Conservation (phyloP, 2,329 filamentous ascomycete genomes). For the Cladosporium sp. region DNA sequence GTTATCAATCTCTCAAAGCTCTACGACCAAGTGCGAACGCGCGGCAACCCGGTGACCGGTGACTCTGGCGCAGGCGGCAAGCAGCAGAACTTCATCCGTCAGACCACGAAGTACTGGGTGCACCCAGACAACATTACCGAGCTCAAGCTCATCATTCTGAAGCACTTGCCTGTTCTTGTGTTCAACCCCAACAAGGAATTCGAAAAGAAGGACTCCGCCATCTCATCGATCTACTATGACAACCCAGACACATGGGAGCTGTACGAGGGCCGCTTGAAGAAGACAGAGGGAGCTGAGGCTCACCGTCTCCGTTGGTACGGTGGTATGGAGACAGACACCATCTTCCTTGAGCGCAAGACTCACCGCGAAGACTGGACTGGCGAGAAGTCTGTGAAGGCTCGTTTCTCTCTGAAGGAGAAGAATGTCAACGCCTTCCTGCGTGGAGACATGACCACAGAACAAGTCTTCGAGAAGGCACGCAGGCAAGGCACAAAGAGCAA, state of each 20-base stretch:
- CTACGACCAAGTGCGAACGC: conserved; percentile 89
- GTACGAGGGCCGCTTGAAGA: conserved; percentile 91
- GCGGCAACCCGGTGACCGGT: conserved; percentile 86
- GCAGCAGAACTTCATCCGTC: conserved; percentile 92
- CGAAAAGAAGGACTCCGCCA: conserved; percentile 81
- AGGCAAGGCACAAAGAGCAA: conserved; percentile 92
- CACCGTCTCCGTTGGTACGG: conserved; percentile 97
- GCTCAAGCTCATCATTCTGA: conserved; percentile 93
- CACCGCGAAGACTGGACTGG: conserved; percentile 99
- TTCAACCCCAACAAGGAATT: conserved; percentile 98
- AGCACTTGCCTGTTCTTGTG: conserved; percentile 93
- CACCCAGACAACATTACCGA: conserved; percentile 98
- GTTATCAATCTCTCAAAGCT: conserved; percentile 92
- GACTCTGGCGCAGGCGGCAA: conserved; percentile 86
- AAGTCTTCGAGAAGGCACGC: conserved; percentile 93
- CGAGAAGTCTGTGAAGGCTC: conserved; percentile 97
- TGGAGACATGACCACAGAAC: conserved; percentile 77
- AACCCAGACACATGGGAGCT: conserved; percentile 92
- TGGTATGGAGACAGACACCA: conserved; percentile 89
- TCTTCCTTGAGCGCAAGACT: conserved; percentile 96
- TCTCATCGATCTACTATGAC: conserved; percentile 98
- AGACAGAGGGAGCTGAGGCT: conserved; percentile 95
- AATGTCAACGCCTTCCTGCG: conserved; percentile 87
- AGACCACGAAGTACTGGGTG: conserved; percentile 99
- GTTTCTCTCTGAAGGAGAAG: conserved; percentile 94